Evolutionary conservation across 2,329 filamentous ascomycete genomes (phyloP).

Genomic region (Pseudocercospora eumusae): DNA sequence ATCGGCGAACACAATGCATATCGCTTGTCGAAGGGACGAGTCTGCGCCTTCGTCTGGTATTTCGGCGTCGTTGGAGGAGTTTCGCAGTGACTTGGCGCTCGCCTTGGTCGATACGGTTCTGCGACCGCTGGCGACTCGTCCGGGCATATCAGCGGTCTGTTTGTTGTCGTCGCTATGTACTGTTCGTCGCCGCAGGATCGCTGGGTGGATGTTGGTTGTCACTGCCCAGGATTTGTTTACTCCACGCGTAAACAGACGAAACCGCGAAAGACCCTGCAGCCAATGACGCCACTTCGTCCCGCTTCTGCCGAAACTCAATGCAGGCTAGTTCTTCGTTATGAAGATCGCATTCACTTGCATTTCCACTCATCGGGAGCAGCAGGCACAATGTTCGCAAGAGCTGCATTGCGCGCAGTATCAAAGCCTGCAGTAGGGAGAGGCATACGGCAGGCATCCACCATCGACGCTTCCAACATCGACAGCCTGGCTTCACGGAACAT

Average conservation of each 20-base stretch:
- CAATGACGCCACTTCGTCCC: conserved; percentile 15
- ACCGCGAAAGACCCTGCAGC: conserved; percentile 9
- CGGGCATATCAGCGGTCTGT: conserved; percentile 32
- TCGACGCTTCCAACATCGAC: conserved; percentile 30
- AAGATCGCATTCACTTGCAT: conserved; percentile 12
- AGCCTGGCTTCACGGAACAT: conserved; percentile 52
- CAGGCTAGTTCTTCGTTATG: background rate
- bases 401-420: conserved; percentile 29
- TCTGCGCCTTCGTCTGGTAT: conserved; percentile 72
- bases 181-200: conserved; percentile 7
- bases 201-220: conserved; percentile 11
- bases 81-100: conserved; percentile 28
- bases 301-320: conserved; percentile 11
- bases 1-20: conserved; percentile 62
- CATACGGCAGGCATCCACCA: conserved; percentile 32
- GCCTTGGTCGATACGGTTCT: conserved; percentile 27
- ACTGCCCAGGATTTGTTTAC: conserved; percentile 8
- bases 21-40: conserved; percentile 70
- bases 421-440: conserved; percentile 27
- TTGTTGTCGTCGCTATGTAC: conserved; percentile 49
- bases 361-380: background rate
- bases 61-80: conserved; percentile 40
- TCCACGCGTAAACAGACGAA: conserved; percentile 21
- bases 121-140: conserved; percentile 35
- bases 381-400: conserved; percentile 27